Base-by-base conservation (phyloP, 192 early-diverging fungal genomes). In the Nowakowskiella sp. region DNA sequence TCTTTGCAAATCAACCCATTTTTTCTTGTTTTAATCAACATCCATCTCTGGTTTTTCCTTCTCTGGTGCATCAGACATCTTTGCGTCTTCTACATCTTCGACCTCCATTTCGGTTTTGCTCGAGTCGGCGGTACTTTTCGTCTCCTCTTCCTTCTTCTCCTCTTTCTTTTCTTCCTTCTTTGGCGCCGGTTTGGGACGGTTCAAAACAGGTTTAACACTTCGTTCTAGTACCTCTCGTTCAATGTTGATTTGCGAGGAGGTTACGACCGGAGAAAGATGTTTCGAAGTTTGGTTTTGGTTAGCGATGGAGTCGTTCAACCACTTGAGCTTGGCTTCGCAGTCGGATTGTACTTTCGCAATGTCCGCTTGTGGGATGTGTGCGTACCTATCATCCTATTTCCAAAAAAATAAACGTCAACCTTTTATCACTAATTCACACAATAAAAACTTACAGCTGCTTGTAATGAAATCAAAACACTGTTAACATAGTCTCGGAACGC, bases 101-200 rank as follows among this genome's bases (percentile, higher is more conserved):
- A 51, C 24, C 5, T 51, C 50, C 31, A 45, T 29, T 7, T 51
- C 50, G 6, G 13, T 16, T 16, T 29, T 19, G 13, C 24, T 39
- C 55, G 42, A 24, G 36, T 8, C 27, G 16, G 55, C 8, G 1
- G 13, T 23, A 6, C 50, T 45, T 16, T 67, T 58, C 23, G 52
- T 24, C 51, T 64, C 50, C 42, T 64, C 66, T 53, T 52, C 59
- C 53, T 68, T 67, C 26, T 50, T 34, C 51, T 51, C 57, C 59
- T 70, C 68, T 51, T 64, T 62, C 51, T 79, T 71, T 68, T 82
- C 79, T 48, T 67, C 74, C 53, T 61, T 66, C 65, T 83, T 77
- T 34, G 85, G 83, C 33, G 76, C 78, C 42, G 91, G 91, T 83
- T 94, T 94, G 68, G 92, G 91, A 66, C 86, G 88, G 72, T 76